Evolutionary conservation across 2,329 filamentous ascomycete species (phyloP), one percentile per base, ranked within the genome.

Genomic region (Nannizziopsis arthrosporioides): DNA sequence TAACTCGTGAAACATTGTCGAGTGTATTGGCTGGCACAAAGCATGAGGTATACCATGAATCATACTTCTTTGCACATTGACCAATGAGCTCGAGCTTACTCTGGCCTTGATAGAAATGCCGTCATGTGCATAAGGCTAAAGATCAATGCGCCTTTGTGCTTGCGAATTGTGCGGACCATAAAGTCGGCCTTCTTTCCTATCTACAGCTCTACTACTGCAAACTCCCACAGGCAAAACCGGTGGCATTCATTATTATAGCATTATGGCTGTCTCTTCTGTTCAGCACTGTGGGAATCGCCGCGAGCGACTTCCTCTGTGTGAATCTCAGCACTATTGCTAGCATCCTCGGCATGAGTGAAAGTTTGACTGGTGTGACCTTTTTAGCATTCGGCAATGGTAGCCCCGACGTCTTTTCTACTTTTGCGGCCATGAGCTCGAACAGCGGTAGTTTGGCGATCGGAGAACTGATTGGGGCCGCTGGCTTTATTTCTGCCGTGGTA

Each of bases 301-400:
- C 92, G 17, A 95, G 88, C 67, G 92, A 98, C 68, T 98, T 98
- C 72, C 92, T 98, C 68, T 96, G 89, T 68, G 80, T 96, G 68
- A 94, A 98, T 61, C 75, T 98, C 31, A 92, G 85, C 65, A 96
- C 92, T 10, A 92, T 98, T 57, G 82, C 92, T 17, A 82, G 76
- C 49, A 80, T 95, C 45, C 74, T 96, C 22, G 89, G 90, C 15
- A 82, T 98, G 72, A 95, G 89, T 64, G 89, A 98, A 70, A 96
- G 87, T 64, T 76, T 98, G 67, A 88, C 92, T 0, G 92, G 92
- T 32, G 93, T 98, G 22, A 98, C 92, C 0, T 94, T 98, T 59
- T 71, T 98, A 45, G 92, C 92, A 7, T 93, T 98, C 67, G 92
- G 92, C 55, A 98, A 98, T 71, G 92, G 92, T 45, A 96, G 90